A percentile compares a stretch with the other conserved stretches of the same genome.
phyloP scores from a whole-genome alignment of 1,284 basidiomycete genomes.

The Naganishia sp. region DNA sequence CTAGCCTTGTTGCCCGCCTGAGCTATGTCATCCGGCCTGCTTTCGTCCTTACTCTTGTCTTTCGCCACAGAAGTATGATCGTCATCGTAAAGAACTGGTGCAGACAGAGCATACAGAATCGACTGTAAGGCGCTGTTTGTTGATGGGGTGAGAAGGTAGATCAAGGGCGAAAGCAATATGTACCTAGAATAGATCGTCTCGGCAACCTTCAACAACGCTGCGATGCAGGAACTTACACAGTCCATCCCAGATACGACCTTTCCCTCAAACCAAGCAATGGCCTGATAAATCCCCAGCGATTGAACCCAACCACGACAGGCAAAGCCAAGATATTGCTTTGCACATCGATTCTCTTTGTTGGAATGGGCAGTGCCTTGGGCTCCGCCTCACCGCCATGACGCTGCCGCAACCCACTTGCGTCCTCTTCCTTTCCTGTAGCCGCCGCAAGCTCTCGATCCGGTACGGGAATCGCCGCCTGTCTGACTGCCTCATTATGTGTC shows the following conservation, averaged over 20 bases:
- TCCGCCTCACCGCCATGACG: constrained; percentile 4
- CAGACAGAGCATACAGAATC: constrained; percentile 48
- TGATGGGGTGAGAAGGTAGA: constrained; percentile 49
- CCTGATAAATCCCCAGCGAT: constrained; percentile 47
- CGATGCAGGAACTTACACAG: constrained; percentile 40
- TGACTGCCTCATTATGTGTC: constrained; percentile 6
- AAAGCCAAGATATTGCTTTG: constrained; percentile 50
- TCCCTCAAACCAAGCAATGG: constrained; percentile 39
- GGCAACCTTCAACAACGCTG: neutral
- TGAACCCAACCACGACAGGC: constrained; percentile 50
- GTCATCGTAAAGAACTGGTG: constrained; percentile 44
- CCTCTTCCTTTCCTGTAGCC: constrained; percentile 11
- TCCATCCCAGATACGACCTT: constrained; percentile 33
- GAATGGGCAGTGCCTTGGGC: neutral
- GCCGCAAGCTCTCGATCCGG: constrained; percentile 32
- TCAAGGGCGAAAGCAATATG: constrained; percentile 45
- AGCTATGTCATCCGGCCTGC: constrained; percentile 8
- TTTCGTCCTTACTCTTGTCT: neutral
- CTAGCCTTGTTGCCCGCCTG: constrained; percentile 36
- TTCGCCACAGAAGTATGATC: neutral
- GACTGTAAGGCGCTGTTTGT: constrained; percentile 44
- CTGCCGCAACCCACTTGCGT: neutral
- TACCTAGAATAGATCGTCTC: constrained; percentile 37
- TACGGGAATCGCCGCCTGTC: neutral
- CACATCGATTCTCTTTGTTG: constrained; percentile 41